Conservation (phyloP, 169 alveolate genomes). For the Prorocentrum cordatum region DNA sequence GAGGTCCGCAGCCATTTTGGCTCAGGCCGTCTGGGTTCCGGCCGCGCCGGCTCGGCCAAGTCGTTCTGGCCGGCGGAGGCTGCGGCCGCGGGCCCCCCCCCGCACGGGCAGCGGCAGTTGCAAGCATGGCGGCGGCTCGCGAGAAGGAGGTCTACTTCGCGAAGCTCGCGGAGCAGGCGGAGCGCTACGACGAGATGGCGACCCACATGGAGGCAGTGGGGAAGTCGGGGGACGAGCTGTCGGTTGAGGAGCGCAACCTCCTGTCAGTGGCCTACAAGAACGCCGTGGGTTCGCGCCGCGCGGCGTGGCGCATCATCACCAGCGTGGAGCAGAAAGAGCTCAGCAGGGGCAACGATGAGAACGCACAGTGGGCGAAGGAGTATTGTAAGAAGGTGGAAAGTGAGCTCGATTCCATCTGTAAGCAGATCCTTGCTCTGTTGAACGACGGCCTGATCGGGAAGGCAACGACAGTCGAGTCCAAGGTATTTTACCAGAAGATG, state of each 20-base stretch:
- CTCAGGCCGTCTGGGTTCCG: too few relatives aligned
- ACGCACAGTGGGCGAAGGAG: constrained; percentile 84
- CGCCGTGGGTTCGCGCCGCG: constrained; percentile 94
- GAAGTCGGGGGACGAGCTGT: constrained; percentile 13
- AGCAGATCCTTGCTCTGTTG: not conserved
- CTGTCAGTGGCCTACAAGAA: constrained; percentile 94
- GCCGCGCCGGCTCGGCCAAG: too few relatives aligned
- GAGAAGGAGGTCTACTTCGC: constrained; percentile 23
- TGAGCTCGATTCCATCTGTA: constrained; percentile 78
- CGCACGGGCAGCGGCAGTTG: too few relatives aligned
- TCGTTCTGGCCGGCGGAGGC: too few relatives aligned
- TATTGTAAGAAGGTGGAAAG: constrained; percentile 85
- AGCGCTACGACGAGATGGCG: constrained; percentile 93
- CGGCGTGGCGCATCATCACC: constrained; percentile 87
- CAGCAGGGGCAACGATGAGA: constrained; percentile 80
- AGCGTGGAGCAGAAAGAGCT: constrained; percentile 76
- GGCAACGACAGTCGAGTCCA: not conserved
- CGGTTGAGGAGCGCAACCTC: constrained; percentile 70
- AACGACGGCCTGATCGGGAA: not conserved
- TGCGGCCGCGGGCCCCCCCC: too few relatives aligned
- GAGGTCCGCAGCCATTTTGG: too few relatives aligned
- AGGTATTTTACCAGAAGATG: constrained; percentile 97
- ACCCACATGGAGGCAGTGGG: constrained; percentile 69
- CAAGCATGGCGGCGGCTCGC: too few relatives aligned
- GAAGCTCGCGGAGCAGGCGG: constrained; percentile 95